These are phyloP conservation scores for Alnus rubra DNA, from an alignment of 306 rosid genomes.

Conservation along the genomic window DNA sequence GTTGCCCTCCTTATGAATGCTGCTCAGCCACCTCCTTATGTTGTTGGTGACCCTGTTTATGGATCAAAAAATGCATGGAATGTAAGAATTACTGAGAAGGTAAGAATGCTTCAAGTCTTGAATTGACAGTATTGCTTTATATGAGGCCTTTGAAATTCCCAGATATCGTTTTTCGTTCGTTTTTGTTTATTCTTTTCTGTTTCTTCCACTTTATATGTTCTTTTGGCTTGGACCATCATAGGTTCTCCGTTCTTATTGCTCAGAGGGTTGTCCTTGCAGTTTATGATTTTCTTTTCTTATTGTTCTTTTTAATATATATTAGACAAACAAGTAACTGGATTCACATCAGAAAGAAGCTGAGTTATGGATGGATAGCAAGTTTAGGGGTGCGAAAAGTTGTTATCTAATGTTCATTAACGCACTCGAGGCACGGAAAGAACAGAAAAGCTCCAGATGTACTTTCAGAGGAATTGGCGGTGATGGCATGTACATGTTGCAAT, in stretches of 20 bases:
- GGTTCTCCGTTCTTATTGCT: not conserved
- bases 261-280: not conserved
- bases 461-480: not conserved
- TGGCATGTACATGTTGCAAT: constrained; percentile 21
- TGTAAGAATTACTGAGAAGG: constrained; percentile 51
- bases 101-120: constrained; percentile 21
- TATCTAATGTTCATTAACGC: not conserved
- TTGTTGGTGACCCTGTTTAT: constrained; percentile 58
- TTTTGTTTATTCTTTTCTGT: not conserved
- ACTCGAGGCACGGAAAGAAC: not conserved
- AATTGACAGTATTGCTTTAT: constrained; percentile 6
- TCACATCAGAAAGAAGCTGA: constrained; percentile 20
- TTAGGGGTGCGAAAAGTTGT: not conserved
- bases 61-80: constrained; percentile 51
- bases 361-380: constrained; percentile 24
- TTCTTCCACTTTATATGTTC: not conserved
- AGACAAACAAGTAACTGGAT: constrained; percentile 46
- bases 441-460: not conserved
- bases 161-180: not conserved
- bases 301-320: constrained; percentile 20
- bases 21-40: constrained; percentile 51
- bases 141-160: not conserved
- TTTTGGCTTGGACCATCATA: not conserved
- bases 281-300: not conserved
- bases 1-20: constrained; percentile 68